A percentile compares a stretch with the other conserved stretches of the same genome.
Evolutionary conservation across 805 yeast species (phyloP).

Genomic region (Starmera caribaea): DNA sequence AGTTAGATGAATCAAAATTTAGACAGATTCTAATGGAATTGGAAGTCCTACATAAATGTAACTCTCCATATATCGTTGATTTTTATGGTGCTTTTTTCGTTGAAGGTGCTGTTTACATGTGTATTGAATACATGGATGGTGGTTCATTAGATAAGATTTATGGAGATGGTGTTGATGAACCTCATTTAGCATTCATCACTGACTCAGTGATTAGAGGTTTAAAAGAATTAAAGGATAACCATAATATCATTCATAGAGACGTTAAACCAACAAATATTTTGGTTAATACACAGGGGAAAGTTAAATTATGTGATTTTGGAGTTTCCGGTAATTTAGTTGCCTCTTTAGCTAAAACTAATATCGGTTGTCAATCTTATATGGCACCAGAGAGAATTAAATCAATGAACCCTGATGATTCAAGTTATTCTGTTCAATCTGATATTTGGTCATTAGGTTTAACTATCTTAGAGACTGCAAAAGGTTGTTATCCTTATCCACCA

Average conservation of each 20-base stretch:
- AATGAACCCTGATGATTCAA: constrained; percentile 58
- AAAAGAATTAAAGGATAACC: constrained; percentile 76
- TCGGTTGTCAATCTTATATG: constrained; percentile 98
- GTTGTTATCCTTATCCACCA: constrained; percentile 93
- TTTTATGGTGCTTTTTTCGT: constrained; percentile 96
- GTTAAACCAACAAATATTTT: constrained; percentile 94
- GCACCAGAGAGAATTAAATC: constrained; percentile 93
- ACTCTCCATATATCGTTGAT: constrained; percentile 85
- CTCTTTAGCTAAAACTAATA: constrained; percentile 87
- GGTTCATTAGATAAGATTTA: constrained; percentile 87
- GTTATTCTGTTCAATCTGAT: constrained; percentile 90
- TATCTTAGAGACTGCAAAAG: constrained; percentile 80
- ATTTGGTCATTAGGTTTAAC: constrained; percentile 92
- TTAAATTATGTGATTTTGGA: constrained; percentile 92
- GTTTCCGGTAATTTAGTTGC: constrained; percentile 94
- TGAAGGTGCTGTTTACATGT: constrained; percentile 97
- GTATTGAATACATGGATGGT: constrained; percentile 97
- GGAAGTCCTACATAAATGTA: constrained; percentile 87
- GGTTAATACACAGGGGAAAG: constrained; percentile 73
- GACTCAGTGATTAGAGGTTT: constrained; percentile 75
- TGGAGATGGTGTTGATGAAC: constrained; percentile 66
- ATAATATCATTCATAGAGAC: constrained; percentile 91
- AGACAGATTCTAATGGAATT: constrained; percentile 94
- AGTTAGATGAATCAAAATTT: constrained; percentile 88
- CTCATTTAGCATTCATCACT: constrained; percentile 69